These are phyloP conservation scores for Phylloporus arenicola DNA, from an alignment of 768 basidiomycete species.

Conservation along the genomic window DNA sequence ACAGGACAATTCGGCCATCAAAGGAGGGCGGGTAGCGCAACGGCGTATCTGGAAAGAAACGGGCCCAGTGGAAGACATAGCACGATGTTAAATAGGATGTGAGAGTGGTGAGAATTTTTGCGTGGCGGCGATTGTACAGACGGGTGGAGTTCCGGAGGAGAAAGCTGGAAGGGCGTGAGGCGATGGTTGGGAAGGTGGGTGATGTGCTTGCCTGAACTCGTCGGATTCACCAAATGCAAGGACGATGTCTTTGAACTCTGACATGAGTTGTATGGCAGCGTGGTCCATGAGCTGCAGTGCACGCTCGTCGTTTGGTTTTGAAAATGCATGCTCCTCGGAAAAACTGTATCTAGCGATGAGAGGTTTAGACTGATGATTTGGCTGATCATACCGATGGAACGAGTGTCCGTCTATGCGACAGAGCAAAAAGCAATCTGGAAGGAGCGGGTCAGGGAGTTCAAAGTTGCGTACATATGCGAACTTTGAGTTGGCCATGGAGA, in stretches of 20 bases:
- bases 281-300: slow-evolving; percentile 90
- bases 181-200: background rate
- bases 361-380: background rate
- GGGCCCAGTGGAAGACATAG: slow-evolving; percentile 83
- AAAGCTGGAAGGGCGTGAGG: slow-evolving; percentile 51
- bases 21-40: slow-evolving; percentile 86
- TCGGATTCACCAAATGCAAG: slow-evolving; percentile 96
- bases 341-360: slow-evolving; percentile 47
- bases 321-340: slow-evolving; percentile 74
- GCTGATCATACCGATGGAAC: slow-evolving; percentile 71
- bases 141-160: slow-evolving; percentile 69
- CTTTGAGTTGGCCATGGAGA: slow-evolving; percentile 82
- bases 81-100: slow-evolving; percentile 87
- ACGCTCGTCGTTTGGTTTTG: slow-evolving; percentile 86
- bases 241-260: slow-evolving; percentile 75
- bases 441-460: slow-evolving; percentile 81
- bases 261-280: slow-evolving; percentile 78
- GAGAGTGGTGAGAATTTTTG: slow-evolving; percentile 82
- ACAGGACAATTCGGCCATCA: slow-evolving; percentile 82
- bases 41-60: slow-evolving; percentile 67
- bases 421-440: slow-evolving; percentile 81
- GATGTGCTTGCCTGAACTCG: slow-evolving; percentile 74
- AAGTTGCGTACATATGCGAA: slow-evolving; percentile 88
- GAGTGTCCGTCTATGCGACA: slow-evolving; percentile 88
- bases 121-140: slow-evolving; percentile 78